phyloP scores from a whole-genome alignment of 176 grass and related monocot genomes.

The Musa troglodytarum region DNA sequence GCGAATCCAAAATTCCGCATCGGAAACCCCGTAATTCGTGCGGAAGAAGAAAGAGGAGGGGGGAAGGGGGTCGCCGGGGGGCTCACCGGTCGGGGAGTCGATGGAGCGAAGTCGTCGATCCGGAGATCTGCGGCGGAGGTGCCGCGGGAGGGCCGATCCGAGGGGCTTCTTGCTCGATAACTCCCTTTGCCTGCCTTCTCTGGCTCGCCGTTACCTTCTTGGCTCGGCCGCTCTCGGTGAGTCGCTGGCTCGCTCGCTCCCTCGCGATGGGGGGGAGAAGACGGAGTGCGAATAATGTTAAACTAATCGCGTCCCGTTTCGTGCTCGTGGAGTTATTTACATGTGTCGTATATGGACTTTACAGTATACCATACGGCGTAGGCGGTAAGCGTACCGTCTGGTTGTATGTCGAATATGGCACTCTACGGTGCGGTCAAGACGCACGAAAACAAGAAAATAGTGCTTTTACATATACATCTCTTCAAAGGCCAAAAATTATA shows the following conservation, averaged over 20 bases:
- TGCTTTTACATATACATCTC: too few species aligned
- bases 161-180: not conserved
- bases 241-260: not conserved
- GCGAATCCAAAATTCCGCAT: slow-evolving; percentile 1
- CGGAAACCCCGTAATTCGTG: slow-evolving; percentile 18
- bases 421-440: not conserved
- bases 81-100: slow-evolving; percentile 33
- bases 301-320: not conserved
- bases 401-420: not conserved
- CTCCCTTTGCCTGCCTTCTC: not conserved
- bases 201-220: slow-evolving; percentile 20
- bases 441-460: too few species aligned
- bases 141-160: slow-evolving; percentile 7
- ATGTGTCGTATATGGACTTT: not conserved
- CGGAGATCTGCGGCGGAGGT: slow-evolving; percentile 54
- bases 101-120: slow-evolving; percentile 37
- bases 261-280: slow-evolving; percentile 22
- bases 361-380: not conserved
- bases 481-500: too few species aligned
- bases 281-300: slow-evolving; percentile 4
- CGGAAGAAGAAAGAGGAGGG: slow-evolving; percentile 2
- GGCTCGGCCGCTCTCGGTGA: slow-evolving; percentile 18
- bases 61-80: slow-evolving; percentile 17
- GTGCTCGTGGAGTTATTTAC: not conserved
- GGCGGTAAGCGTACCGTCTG: not conserved